Conservation (phyloP, 169 alveolate genomes). For the Plasmodium adleri region DNA sequence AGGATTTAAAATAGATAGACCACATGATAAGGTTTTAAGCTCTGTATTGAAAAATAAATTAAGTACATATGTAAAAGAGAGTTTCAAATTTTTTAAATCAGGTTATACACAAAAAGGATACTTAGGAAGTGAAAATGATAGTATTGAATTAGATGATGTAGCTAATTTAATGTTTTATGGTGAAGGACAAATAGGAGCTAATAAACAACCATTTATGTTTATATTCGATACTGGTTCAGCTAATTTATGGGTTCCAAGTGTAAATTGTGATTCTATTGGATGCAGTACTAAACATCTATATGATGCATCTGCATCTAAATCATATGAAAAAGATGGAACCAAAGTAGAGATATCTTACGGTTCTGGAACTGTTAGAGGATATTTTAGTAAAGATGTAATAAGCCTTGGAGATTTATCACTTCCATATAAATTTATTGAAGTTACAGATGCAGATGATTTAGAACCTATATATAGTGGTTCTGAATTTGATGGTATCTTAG, state of each 20-base stretch:
- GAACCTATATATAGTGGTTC: conserved; percentile 54
- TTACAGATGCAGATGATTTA: conserved; percentile 59
- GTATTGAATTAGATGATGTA: conserved; percentile 50
- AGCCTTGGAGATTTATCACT: conserved; percentile 74
- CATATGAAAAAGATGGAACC: conserved; percentile 82
- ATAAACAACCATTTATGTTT: conserved; percentile 38
- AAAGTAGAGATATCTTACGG: conserved; percentile 83
- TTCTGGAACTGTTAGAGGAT: conserved; percentile 84
- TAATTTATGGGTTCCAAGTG: conserved; percentile 87
- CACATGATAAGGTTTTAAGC: conserved; percentile 39
- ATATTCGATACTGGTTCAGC: conserved; percentile 87
- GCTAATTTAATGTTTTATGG: conserved; percentile 54
- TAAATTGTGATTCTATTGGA: conserved; percentile 66
- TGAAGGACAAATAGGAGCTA: conserved; percentile 52
- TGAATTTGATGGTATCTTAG: conserved; percentile 76
- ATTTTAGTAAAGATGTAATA: conserved; percentile 79
- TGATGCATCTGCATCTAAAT: conserved; percentile 78
- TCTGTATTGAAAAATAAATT: conserved; percentile 24
- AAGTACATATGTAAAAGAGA: conserved; percentile 29
- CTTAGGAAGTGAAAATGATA: conserved; percentile 47
- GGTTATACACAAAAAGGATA: conserved; percentile 25
- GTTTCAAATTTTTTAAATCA: conserved; percentile 19
- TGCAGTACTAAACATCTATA: conserved; percentile 82
- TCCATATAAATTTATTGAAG: conserved; percentile 77
- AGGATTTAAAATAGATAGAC: conserved; percentile 44